Conservation (phyloP, 352 stramenopile genomes). For the Phytopythium cucurbitacearum region DNA sequence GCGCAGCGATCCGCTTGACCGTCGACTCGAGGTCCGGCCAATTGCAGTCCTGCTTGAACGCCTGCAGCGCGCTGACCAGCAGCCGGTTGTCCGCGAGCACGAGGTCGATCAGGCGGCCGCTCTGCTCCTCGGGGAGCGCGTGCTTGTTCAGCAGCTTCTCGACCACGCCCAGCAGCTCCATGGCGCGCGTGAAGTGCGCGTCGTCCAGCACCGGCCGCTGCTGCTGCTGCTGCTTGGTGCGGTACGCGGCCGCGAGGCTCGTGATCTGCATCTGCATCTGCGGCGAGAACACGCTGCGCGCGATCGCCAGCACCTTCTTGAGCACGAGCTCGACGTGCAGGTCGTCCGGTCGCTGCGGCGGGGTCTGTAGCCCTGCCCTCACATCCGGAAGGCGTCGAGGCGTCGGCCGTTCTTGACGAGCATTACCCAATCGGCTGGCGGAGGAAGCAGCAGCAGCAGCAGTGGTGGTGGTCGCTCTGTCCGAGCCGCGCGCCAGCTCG, state of each 20-base stretch:
- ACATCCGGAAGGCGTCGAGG: background rate
- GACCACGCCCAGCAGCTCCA: slow-evolving; percentile 46
- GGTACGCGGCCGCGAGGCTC: slow-evolving; percentile 24
- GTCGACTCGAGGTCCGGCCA: slow-evolving; percentile 47
- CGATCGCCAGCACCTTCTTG: slow-evolving; percentile 52
- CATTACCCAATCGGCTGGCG: background rate
- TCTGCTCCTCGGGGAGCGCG: slow-evolving; percentile 50
- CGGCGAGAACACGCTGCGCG: slow-evolving; percentile 43
- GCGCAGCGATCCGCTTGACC: slow-evolving; percentile 39
- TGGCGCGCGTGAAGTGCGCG: slow-evolving; percentile 18
- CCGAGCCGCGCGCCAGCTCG: slow-evolving; percentile 11
- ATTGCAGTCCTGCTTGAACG: slow-evolving; percentile 39
- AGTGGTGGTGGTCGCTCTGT: too few relatives aligned
- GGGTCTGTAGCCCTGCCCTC: background rate
- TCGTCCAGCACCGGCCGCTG: background rate
- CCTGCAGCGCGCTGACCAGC: slow-evolving; percentile 49
- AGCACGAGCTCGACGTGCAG: slow-evolving; percentile 42
- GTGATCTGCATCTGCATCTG: slow-evolving; percentile 51
- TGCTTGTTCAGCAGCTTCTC: slow-evolving; percentile 60
- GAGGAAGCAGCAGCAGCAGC: slow-evolving; percentile 3
- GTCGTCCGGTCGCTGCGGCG: slow-evolving; percentile 9
- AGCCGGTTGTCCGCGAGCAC: slow-evolving; percentile 45
- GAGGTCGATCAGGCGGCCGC: slow-evolving; percentile 36
- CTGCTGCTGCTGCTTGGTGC: slow-evolving; percentile 7
- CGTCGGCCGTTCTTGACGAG: background rate